Percentiles rank a stretch among this genome's conserved stretches.
phyloP scores from a whole-genome alignment of 202 grass and related monocot species.

The Dendrocalamus latiflorus region DNA sequence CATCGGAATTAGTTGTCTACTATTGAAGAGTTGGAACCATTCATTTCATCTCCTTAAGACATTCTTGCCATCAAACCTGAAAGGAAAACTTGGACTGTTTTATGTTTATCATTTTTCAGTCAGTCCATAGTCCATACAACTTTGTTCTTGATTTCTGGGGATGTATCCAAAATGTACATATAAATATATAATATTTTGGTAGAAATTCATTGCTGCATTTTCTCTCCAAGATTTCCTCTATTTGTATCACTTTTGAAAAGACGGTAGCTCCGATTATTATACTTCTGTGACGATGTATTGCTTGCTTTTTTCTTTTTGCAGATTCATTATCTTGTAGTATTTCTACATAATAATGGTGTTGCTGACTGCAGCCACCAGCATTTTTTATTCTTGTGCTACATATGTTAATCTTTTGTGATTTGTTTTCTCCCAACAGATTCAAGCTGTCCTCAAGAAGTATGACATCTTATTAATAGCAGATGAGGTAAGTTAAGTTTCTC shows the following conservation, averaged over 20 bases:
- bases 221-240: background rate
- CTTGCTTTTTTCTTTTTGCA: background rate
- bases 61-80: background rate
- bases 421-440: constrained; percentile 39
- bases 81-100: background rate
- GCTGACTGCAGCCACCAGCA: background rate
- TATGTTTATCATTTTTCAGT: background rate
- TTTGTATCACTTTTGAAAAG: background rate
- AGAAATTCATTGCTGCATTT: background rate
- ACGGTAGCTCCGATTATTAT: background rate
- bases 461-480: constrained; percentile 92
- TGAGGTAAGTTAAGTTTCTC: constrained; percentile 49
- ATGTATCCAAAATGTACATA: background rate
- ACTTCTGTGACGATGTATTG: too few species aligned
- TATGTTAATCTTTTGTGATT: background rate
- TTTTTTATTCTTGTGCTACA: background rate
- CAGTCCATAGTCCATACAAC: background rate
- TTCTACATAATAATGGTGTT: background rate
- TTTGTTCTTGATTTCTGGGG: background rate
- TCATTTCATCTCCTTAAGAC: background rate
- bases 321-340: background rate
- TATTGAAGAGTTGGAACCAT: background rate
- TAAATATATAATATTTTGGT: background rate
- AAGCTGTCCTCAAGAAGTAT: constrained; percentile 86
- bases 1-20: background rate